Evolutionary conservation across 192 early-diverging fungal species (phyloP).

Genomic region (Geranomyces variabilis): DNA sequence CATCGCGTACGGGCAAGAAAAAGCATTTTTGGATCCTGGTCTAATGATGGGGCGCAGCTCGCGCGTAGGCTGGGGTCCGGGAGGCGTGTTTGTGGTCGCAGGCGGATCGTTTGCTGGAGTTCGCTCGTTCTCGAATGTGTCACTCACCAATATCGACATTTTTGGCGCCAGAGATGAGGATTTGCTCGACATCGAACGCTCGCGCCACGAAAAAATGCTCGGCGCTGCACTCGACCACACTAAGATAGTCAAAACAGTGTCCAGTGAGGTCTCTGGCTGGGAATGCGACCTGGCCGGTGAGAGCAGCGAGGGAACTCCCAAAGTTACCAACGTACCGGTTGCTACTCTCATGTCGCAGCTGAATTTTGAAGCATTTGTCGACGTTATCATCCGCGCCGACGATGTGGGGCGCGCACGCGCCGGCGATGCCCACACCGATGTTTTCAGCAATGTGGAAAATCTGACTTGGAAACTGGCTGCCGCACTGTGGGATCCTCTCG

Average conservation of each 20-base stretch:
- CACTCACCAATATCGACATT: conserved; percentile 3
- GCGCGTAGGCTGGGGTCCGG: conserved; percentile 83
- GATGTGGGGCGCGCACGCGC: background rate
- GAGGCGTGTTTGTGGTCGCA: conserved; percentile 67
- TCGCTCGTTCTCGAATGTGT: conserved; percentile 24
- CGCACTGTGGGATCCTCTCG: conserved; percentile 57
- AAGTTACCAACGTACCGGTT: conserved; percentile 13
- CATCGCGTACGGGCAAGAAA: conserved; percentile 25
- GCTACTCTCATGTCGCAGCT: conserved; percentile 18
- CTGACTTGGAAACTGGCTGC: conserved; percentile 57
- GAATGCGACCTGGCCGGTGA: background rate
- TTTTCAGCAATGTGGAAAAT: conserved; percentile 43
- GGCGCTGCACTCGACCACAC: conserved; percentile 23
- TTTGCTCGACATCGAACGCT: background rate
- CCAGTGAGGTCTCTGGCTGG: background rate
- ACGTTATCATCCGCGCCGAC: background rate
- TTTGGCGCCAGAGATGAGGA: conserved; percentile 20
- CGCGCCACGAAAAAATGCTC: conserved; percentile 15
- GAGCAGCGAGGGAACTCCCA: background rate
- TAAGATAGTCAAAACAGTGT: conserved; percentile 2
- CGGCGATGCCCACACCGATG: background rate
- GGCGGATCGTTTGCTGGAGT: conserved; percentile 33
- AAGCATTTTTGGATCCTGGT: conserved; percentile 64
- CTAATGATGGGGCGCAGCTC: conserved; percentile 81
- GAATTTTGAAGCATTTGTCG: conserved; percentile 21